Evolutionary conservation across 352 stramenopile species (phyloP), one percentile per base, ranked within the genome.

Genomic region (Phytophthora gonapodyides): DNA sequence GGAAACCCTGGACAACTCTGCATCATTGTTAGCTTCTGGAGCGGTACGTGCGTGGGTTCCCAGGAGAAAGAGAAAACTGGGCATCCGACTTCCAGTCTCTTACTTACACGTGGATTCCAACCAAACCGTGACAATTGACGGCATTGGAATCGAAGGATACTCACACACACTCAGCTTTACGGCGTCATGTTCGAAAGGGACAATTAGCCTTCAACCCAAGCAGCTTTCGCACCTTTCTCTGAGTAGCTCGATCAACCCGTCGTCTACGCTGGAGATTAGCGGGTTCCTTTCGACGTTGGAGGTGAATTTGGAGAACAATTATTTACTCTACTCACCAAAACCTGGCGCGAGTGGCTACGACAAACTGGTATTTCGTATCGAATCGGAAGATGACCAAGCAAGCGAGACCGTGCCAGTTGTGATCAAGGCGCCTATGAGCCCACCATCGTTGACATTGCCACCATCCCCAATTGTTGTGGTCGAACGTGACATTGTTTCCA

Each of bases 271-370:
- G 8, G 34, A 44, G 13, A 41, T 67, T 43, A 58, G 36, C 15
- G 63, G 58, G 8, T 19, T 31, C 10, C 58, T 66, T 51, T 55
- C 38, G 21, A 42, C 21, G 2, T 40, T 71, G 15, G 31, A 52
- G 44, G 53, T 49, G 2, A 11, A 12, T 2, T 40, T 71, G 31
- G 19, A 19, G 19, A 13, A 37, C 8, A 50, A 21, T 19, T 27
- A 27, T 34, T 38, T 71, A 7, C 2, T 67, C 12, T 71, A 71
- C 34, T 40, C 51, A 9, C 41, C 63, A 51, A 44, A 57, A 13
- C 2, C 17, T 40, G 27, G 44, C 12, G 37, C 46, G 42, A 52
- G 17, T 30, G 57, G 57, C 15, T 59, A 59, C 34, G 63, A 71
- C 47, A 42, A 41, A 13, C 13, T 67, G 40, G 19, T 47, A 13